Conservation (phyloP, 2,329 filamentous ascomycete species). For the Chrysoporthe austroafricana region DNA sequence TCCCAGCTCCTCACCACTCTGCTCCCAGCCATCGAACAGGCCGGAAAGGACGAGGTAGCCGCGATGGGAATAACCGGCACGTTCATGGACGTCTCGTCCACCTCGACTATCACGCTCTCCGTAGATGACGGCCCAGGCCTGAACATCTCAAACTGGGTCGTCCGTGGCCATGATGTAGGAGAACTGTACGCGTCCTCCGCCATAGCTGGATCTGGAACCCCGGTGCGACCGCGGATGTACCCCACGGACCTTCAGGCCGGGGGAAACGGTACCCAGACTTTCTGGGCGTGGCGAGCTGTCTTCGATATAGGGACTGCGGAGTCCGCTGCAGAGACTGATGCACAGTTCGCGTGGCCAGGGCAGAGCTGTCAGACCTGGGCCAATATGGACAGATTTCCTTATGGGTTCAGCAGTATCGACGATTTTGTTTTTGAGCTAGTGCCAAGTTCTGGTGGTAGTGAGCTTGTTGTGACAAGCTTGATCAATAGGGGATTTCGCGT, state of each 20-base stretch:
- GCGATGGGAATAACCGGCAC: slow-evolving; percentile 39
- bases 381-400: slow-evolving; percentile 17
- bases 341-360: slow-evolving; percentile 19
- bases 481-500: slow-evolving; percentile 13
- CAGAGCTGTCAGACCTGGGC: slow-evolving; percentile 25
- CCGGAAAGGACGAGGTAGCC: slow-evolving; percentile 42
- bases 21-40: slow-evolving; percentile 47
- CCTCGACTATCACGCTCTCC: slow-evolving; percentile 45
- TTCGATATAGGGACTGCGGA: slow-evolving; percentile 13
- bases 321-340: slow-evolving; percentile 12
- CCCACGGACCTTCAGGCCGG: slow-evolving; percentile 3
- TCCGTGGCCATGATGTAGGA: slow-evolving; percentile 47
- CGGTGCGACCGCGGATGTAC: slow-evolving; percentile 17
- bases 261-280: neutral
- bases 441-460: no score
- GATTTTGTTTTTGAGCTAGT: slow-evolving; percentile 16
- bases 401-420: slow-evolving; percentile 16
- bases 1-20: slow-evolving; percentile 40
- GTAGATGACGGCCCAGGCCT: slow-evolving; percentile 46
- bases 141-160: slow-evolving; percentile 42
- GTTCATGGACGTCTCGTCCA: slow-evolving; percentile 42
- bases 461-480: slow-evolving; percentile 1
- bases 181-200: slow-evolving; percentile 36
- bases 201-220: neutral
- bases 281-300: slow-evolving; percentile 21